Percentiles rank a stretch among this genome's conserved stretches.
These are phyloP conservation scores for Mrakia gelida DNA, from an alignment of 768 basidiomycete species.

Conservation along the genomic window DNA sequence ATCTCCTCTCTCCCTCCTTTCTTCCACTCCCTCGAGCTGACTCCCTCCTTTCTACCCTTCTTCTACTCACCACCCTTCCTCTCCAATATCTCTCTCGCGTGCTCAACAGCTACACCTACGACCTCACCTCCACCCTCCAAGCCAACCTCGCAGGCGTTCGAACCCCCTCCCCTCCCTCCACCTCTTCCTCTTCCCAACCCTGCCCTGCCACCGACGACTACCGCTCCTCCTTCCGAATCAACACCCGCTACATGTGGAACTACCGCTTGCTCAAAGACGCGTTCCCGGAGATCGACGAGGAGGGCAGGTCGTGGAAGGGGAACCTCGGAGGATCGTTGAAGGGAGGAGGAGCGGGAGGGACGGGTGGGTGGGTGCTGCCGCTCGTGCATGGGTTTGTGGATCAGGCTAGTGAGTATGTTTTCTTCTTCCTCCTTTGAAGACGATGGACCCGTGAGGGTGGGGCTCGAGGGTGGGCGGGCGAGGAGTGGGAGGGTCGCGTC, in stretches of 20 bases:
- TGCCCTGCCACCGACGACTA: not conserved
- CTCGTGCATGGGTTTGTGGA: slow-evolving; percentile 95
- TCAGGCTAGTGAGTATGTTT: slow-evolving; percentile 84
- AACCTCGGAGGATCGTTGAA: slow-evolving; percentile 15
- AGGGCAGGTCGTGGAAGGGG: slow-evolving; percentile 21
- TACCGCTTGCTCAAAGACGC: slow-evolving; percentile 73
- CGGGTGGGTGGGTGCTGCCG: slow-evolving; percentile 78
- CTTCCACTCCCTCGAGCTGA: not conserved
- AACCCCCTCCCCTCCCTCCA: not conserved
- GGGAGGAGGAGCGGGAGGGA: slow-evolving; percentile 39
- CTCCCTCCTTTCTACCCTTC: no score
- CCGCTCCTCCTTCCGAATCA: slow-evolving; percentile 54
- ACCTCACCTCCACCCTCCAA: slow-evolving; percentile 92
- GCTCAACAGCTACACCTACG: slow-evolving; percentile 77
- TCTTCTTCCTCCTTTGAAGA: not conserved
- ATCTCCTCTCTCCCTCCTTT: not conserved
- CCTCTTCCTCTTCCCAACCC: not conserved
- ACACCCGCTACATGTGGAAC: slow-evolving; percentile 93
- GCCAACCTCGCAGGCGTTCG: slow-evolving; percentile 68
- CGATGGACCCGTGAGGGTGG: no score
- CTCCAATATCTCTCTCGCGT: no score
- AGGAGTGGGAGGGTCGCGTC: not conserved
- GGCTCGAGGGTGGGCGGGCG: not conserved
- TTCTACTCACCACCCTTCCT: no score
- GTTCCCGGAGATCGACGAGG: slow-evolving; percentile 50